phyloP scores from a whole-genome alignment of 2,329 filamentous ascomycete genomes.

The Shiraia sp. region DNA sequence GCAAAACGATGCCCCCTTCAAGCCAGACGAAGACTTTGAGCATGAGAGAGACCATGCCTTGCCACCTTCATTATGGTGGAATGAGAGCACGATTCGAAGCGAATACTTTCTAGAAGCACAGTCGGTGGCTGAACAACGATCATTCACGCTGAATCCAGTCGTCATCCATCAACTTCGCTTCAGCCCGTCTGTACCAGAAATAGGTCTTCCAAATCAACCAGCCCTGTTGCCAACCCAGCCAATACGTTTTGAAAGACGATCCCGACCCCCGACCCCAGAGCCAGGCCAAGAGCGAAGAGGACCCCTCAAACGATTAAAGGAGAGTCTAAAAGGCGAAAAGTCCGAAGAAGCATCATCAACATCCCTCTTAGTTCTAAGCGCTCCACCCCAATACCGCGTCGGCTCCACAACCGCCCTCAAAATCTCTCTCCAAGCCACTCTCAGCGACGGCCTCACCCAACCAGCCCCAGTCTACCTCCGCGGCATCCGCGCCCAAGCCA shows the following conservation, averaged over 20 bases:
- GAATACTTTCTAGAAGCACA: slow-evolving; percentile 26
- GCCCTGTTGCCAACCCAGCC: slow-evolving; percentile 8
- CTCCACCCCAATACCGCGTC: slow-evolving; percentile 15
- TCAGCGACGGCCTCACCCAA: slow-evolving; percentile 4
- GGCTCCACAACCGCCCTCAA: slow-evolving; percentile 13
- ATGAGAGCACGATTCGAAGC: slow-evolving; percentile 16
- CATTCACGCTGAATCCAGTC: slow-evolving; percentile 17
- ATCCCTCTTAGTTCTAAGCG: slow-evolving; percentile 16
- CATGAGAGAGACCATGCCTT: slow-evolving; percentile 14
- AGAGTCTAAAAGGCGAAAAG: slow-evolving; percentile 10
- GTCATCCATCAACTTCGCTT: slow-evolving; percentile 23
- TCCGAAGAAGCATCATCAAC: slow-evolving; percentile 12
- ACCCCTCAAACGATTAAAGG: slow-evolving; percentile 11
- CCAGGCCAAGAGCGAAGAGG: slow-evolving; percentile 5
- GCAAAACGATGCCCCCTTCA: slow-evolving; percentile 12
- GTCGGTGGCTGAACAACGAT: slow-evolving; percentile 14
- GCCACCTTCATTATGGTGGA: slow-evolving; percentile 23
- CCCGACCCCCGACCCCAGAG: slow-evolving; percentile 13
- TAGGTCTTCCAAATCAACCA: slow-evolving; percentile 1
- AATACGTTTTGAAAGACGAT: slow-evolving; percentile 16
- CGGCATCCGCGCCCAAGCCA: slow-evolving; percentile 22
- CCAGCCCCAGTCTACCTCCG: slow-evolving; percentile 20
- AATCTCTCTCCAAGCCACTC: slow-evolving; percentile 15
- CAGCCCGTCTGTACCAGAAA: slow-evolving; percentile 18
- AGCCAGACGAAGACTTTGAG: slow-evolving; percentile 14